Base-by-base conservation (phyloP, 1,284 basidiomycete genomes). In the Afroboletus lepidellus region DNA sequence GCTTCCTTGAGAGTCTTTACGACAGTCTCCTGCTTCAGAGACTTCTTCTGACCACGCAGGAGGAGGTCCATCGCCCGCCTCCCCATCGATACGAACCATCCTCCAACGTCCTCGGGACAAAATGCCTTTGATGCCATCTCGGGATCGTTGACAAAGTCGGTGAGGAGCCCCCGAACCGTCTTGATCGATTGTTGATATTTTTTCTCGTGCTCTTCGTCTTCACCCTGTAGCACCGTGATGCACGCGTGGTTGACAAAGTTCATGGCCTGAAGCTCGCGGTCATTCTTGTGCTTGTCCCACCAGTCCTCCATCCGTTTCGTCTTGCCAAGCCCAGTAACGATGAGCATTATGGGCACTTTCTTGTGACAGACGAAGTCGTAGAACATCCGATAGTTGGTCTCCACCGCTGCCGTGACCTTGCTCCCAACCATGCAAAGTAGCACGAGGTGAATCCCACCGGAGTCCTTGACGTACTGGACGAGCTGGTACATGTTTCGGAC, bases 261-360 rank as follows among this genome's bases (percentile, higher is more conserved):
- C 50, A 66, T 53, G 4, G 46, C 41, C 23, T 50, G 48, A 2
- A 66, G 13, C 23, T 39, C 55, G 1, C 25, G 18, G 20, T 65
- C 48, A 4, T n/a, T 18, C 6, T 16, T n/a, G 53, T 69, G 60
- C 32, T 8, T 45, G 20, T 66, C 64, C 64, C 64, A 70, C 64
- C 65, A 67, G 11, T 50, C 55, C 3, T 71, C 65, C 66, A 66
- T 69, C 37, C 60, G 52, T 6, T 32, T 34, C 16, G 52, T 56
- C 39, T 56, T 53, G 18, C 69, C 65, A 5, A 71, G 66, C 15
- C 61, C 63, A 5, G 66, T 71, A 11, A 68, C 37, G 16, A 67
- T 41, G 34, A 71, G 56, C 23, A 64, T 57, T 41, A 48, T 50
- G 0, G 63, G 68, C 0, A 71, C 65, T n/a, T 46, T 7, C 12